phyloP scores from a whole-genome alignment of 768 basidiomycete genomes.

The Tephrocybe rancida region DNA sequence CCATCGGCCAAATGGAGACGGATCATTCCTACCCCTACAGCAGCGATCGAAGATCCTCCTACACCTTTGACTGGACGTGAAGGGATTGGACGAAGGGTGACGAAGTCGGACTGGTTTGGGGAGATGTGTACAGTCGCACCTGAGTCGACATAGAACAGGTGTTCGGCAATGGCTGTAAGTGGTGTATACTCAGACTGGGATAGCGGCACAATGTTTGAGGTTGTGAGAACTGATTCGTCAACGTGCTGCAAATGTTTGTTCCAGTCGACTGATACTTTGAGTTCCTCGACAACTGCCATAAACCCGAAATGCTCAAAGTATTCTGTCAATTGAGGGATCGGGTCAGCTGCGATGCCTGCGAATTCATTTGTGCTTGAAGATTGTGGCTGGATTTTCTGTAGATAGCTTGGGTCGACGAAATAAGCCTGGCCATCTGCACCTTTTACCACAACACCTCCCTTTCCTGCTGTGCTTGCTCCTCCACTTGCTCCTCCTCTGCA shows the following conservation, averaged over 20 bases:
- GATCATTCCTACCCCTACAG: conserved; percentile 27
- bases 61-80: conserved; percentile 26
- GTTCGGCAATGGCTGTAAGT: not conserved
- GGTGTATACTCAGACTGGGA: not conserved
- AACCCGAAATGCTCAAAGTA: conserved; percentile 11
- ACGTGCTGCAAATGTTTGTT: not conserved
- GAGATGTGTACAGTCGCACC: conserved; percentile 27
- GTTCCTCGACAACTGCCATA: conserved; percentile 10
- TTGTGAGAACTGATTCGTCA: not conserved
- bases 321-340: not conserved
- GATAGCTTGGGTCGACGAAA: not conserved
- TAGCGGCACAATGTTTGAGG: not conserved
- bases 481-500: not conserved
- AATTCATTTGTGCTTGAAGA: not conserved
- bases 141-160: conserved; percentile 27
- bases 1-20: not conserved
- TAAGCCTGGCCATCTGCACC: conserved; percentile 2
- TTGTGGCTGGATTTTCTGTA: not conserved
- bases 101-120: conserved; percentile 26
- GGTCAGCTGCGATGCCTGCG: not conserved
- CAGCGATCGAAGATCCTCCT: conserved; percentile 24
- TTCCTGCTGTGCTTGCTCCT: not conserved
- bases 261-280: conserved; percentile 11
- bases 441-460: not conserved
- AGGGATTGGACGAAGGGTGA: conserved; percentile 19